Percentiles rank a stretch among this genome's conserved stretches.
Conservation (phyloP, 345 rosid species). For the Lepidium aucheri region DNA sequence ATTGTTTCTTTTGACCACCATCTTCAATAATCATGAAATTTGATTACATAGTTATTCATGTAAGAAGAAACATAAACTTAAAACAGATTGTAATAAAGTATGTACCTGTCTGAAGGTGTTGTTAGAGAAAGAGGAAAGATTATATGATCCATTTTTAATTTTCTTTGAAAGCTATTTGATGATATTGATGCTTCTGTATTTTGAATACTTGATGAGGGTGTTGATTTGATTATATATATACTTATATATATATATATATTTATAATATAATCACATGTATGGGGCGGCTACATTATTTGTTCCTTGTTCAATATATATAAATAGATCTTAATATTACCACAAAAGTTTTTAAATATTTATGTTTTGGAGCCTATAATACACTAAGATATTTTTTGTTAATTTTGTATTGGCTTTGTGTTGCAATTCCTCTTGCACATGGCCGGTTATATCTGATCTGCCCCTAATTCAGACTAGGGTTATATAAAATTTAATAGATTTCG, state of each 20-base stretch:
- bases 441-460: too few species aligned
- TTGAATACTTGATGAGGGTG: neutral
- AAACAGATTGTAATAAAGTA: neutral
- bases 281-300: too few species aligned
- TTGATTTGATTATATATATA: neutral
- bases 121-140: neutral
- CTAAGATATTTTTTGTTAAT: too few species aligned
- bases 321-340: too few species aligned
- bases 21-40: slow-evolving; percentile 28
- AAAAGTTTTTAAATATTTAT: too few species aligned
- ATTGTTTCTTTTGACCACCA: slow-evolving; percentile 77
- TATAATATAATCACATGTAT: neutral
- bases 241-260: neutral
- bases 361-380: too few species aligned
- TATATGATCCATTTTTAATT: slow-evolving; percentile 9
- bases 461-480: too few species aligned
- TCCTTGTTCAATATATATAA: too few species aligned
- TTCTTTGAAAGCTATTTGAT: neutral
- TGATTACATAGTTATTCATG: too few species aligned
- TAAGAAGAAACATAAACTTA: neutral
- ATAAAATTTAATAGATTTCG: too few species aligned
- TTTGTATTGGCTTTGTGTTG: too few species aligned
- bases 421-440: too few species aligned
- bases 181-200: neutral
- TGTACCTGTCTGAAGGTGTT: slow-evolving; percentile 6